Evolutionary conservation across 2,329 filamentous ascomycete species (phyloP).

Genomic region (Biscogniauxia marginata): DNA sequence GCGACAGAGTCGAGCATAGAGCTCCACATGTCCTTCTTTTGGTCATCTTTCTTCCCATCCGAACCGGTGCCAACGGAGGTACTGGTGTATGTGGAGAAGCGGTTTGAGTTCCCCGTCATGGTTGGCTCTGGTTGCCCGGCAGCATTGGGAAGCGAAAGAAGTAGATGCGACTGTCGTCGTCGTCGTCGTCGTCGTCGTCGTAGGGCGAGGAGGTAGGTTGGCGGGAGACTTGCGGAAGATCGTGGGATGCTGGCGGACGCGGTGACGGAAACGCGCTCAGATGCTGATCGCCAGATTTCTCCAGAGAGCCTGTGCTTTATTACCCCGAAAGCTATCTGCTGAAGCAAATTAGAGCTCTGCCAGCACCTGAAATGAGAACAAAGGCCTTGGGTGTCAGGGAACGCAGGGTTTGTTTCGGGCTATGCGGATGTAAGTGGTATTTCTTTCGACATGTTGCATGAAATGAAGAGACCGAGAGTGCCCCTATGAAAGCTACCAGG

Average conservation of each 20-base stretch:
- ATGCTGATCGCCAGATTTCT: neutral
- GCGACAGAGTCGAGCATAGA: constrained; percentile 89
- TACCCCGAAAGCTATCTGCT: too few relatives aligned
- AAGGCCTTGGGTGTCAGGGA: neutral
- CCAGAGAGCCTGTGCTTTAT: neutral
- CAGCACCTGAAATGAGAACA: neutral
- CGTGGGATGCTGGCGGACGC: neutral
- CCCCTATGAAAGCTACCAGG: neutral
- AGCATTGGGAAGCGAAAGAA: constrained; percentile 21
- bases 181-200: neutral
- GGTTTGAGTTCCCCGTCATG: constrained; percentile 55
- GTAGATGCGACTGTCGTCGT: constrained; percentile 1
- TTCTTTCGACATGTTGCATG: neutral
- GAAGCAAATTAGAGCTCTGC: neutral
- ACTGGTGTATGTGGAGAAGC: constrained; percentile 58
- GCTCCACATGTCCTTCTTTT: constrained; percentile 90
- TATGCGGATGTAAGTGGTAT: neutral
- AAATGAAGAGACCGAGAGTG: neutral
- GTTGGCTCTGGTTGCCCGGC: constrained; percentile 20
- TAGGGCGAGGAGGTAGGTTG: neutral
- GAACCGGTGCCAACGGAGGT: constrained; percentile 48
- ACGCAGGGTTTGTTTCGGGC: neutral
- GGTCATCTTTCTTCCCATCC: constrained; percentile 62
- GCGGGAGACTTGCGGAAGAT: neutral
- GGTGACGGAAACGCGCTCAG: neutral